These are phyloP conservation scores for Aspergillus nomiae DNA, from an alignment of 2,329 filamentous ascomycete species.

Conservation along the genomic window DNA sequence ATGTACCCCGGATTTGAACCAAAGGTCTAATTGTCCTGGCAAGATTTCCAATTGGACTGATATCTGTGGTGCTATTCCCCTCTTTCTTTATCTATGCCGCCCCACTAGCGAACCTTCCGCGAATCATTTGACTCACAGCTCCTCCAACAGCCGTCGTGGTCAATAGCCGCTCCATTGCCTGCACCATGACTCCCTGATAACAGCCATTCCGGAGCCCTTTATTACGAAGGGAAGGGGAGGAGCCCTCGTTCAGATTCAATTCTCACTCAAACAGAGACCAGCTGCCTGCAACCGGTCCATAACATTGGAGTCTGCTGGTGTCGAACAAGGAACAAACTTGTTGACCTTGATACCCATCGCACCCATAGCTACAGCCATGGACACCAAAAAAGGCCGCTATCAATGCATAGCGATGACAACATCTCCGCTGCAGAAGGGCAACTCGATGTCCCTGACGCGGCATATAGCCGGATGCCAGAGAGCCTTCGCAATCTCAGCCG, in stretches of 20 bases:
- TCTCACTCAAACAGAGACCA: background rate
- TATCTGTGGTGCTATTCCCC: background rate
- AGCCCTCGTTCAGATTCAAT: background rate
- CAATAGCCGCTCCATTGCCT: background rate
- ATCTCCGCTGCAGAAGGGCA: slow-evolving; percentile 28
- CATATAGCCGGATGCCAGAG: slow-evolving; percentile 27
- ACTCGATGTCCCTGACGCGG: slow-evolving; percentile 7
- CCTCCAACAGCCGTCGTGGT: background rate
- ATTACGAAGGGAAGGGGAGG: background rate
- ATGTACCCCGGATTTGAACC: slow-evolving; percentile 5
- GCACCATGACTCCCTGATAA: background rate
- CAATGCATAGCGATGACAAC: slow-evolving; percentile 16
- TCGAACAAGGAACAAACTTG: background rate
- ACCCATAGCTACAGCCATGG: slow-evolving; percentile 16
- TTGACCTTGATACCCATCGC: background rate
- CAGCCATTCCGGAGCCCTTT: background rate
- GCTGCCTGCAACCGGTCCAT: background rate
- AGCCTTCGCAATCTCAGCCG: slow-evolving; percentile 25
- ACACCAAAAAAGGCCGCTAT: slow-evolving; percentile 18
- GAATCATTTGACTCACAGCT: background rate
- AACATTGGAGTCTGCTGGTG: background rate
- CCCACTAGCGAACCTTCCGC: background rate
- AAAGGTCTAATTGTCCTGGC: background rate
- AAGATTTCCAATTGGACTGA: background rate
- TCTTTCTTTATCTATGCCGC: background rate